Percentiles rank a stretch among this genome's conserved stretches.
Evolutionary conservation across 1,284 basidiomycete species (phyloP).

Genomic region (Stereum hirsutum): DNA sequence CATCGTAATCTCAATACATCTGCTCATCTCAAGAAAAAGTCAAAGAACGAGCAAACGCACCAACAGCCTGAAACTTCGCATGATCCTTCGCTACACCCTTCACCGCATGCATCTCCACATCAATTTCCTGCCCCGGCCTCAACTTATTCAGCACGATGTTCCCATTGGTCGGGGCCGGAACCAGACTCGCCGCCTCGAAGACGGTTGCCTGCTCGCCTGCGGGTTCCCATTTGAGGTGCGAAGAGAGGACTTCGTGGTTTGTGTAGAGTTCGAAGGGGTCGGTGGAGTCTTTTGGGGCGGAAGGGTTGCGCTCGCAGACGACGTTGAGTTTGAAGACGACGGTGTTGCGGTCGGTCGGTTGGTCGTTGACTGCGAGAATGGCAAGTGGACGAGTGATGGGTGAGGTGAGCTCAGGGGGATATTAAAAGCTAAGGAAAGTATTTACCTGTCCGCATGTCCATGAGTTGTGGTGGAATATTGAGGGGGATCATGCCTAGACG

Average conservation of each 20-base stretch:
- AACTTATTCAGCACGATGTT: conserved; percentile 94
- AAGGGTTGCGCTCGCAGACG: conserved; percentile 58
- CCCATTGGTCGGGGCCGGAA: conserved; percentile 71
- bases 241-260: conserved; percentile 71
- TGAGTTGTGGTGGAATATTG: conserved; percentile 71
- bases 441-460: conserved; percentile 41
- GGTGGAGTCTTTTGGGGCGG: conserved; percentile 43
- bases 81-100: conserved; percentile 97
- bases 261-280: conserved; percentile 61
- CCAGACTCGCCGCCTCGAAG: conserved; percentile 37
- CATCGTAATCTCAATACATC: background rate
- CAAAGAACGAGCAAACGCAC: conserved; percentile 33
- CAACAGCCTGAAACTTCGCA: conserved; percentile 97
- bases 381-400: background rate
- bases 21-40: background rate
- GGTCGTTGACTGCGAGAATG: conserved; percentile 29
- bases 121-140: conserved; percentile 79
- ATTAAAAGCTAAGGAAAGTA: no score
- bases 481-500: conserved; percentile 88
- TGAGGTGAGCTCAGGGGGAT: conserved; percentile 1
- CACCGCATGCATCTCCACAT: conserved; percentile 86
- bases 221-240: conserved; percentile 75
- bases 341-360: conserved; percentile 85
- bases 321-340: conserved; percentile 81
- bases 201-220: conserved; percentile 75